phyloP scores from a whole-genome alignment of 225 moss, liverwort and hornwort species.

The Takakia lepidozioides region DNA sequence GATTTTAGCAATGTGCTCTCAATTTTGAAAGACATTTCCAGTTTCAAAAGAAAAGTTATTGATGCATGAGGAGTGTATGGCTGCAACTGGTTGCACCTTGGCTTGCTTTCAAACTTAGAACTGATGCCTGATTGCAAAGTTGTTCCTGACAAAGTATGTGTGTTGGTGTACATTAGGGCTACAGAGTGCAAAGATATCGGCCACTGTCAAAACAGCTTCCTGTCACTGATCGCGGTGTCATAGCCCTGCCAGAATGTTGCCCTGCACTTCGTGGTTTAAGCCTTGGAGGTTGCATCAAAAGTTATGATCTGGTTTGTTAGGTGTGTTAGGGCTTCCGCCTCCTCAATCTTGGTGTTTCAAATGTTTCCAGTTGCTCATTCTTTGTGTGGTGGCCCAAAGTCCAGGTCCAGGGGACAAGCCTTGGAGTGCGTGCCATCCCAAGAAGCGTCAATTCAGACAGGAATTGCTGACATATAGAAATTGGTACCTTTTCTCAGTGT shows the following conservation, averaged over 20 bases:
- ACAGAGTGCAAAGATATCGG: conserved; percentile 39
- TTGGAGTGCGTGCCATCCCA: conserved; percentile 41
- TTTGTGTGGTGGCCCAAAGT: conserved; percentile 3
- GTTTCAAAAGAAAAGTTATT: background rate
- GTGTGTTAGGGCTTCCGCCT: no score
- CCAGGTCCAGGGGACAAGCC: conserved; percentile 21
- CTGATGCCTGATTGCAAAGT: no score
- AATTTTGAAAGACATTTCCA: no score
- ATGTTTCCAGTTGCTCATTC: conserved; percentile 13
- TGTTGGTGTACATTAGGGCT: conserved; percentile 35
- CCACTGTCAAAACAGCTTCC: conserved; percentile 23
- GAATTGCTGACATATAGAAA: conserved; percentile 20
- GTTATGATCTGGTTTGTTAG: conserved; percentile 49
- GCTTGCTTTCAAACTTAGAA: no score
- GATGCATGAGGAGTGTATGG: background rate
- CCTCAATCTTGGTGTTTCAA: background rate
- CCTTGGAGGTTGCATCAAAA: conserved; percentile 57
- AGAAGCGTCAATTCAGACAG: conserved; percentile 23
- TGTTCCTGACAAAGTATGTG: no score
- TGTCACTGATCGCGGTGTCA: conserved; percentile 66
- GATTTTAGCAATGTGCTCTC: background rate
- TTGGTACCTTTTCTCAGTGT: no score
- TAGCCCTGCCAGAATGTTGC: conserved; percentile 75
- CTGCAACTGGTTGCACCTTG: background rate
- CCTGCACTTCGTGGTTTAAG: conserved; percentile 62